Base-by-base conservation (phyloP, 495 filamentous ascomycete genomes). In the Staphylotrichum longicolle region DNA sequence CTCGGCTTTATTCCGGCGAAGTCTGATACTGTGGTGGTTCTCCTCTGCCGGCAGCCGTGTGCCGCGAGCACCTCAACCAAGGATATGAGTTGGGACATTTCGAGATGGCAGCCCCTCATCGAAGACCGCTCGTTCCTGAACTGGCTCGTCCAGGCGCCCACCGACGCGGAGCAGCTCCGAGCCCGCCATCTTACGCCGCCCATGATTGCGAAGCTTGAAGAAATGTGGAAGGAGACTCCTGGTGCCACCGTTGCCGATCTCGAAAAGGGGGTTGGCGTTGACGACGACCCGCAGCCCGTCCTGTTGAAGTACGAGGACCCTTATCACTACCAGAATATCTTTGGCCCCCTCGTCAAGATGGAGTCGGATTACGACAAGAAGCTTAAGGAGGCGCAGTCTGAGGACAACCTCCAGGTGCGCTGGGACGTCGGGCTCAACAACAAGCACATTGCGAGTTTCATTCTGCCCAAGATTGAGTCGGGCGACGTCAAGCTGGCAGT, bases 361-460 rank as follows among this genome's bases (percentile, higher is more conserved):
- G 94, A 99, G 72, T 96, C 94, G n/a, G 94, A 99, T 74, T 99
- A 99, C 69, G 94, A 99, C 73, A 91, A 93, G 66, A 98, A 99
- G 76, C 80, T 99, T 54, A 99, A 99, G 77, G 94, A 99, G 74
- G 90, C 95, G 4, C 94, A 99, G 72, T 95, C 91, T 4, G 95
- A 98, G 74, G 94, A 99, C 77, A 88, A 88, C 30, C 78, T 99
- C 39, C 83, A 96, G 68, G 93, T 98, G 62, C 89, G 91, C 34
- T 99, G 94, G 94, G 92, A 98, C 70, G 83, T 91, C 60, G 95
- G 93, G 70, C 82, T 99, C 11, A 98, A 99, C 75, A 96, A 96
- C 80, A 98, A 98, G 79, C 93, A 98, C 67, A 80, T 96, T 10
- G 93, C 93, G 35, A 96, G 92, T 71, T 99, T 99, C 66, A 87